A percentile compares a stretch with the other conserved stretches of the same genome.
Conservation (phyloP, 805 yeast genomes). For the Starmerella powellii region DNA sequence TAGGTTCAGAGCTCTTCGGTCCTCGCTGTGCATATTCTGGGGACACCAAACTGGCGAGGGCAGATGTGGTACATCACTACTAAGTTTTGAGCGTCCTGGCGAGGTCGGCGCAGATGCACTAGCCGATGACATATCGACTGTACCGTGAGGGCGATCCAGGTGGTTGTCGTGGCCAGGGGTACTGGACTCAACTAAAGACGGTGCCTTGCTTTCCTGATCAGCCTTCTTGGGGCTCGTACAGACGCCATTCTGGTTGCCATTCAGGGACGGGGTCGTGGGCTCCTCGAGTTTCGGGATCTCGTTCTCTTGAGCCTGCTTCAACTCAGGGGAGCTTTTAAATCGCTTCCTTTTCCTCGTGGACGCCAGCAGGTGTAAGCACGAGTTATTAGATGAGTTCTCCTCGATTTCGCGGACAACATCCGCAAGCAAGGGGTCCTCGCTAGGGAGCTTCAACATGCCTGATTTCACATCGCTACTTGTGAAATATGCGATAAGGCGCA, state of each 20-base stretch:
- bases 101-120: too few species aligned
- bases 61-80: not conserved
- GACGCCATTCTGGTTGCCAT: too few species aligned
- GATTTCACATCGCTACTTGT: conserved; percentile 25
- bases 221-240: too few species aligned
- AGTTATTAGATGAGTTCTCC: conserved; percentile 1
- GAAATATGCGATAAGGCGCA: conserved; percentile 51
- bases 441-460: conserved; percentile 33
- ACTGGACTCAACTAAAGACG: too few species aligned
- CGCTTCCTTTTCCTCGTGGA: conserved; percentile 5
- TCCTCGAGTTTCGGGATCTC: not conserved
- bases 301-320: too few species aligned
- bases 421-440: conserved; percentile 34
- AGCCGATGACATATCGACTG: too few species aligned
- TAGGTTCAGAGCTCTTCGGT: conserved; percentile 5
- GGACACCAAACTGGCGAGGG: conserved; percentile 12
- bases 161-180: too few species aligned
- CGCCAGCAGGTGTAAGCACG: conserved; percentile 3
- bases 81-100: too few species aligned
- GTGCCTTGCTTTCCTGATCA: too few species aligned
- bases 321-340: not conserved
- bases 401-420: conserved; percentile 20
- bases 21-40: conserved; percentile 7
- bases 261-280: too few species aligned
- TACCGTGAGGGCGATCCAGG: too few species aligned